Base-by-base conservation (phyloP, 2,329 filamentous ascomycete species). In the Cladosporium sp. region DNA sequence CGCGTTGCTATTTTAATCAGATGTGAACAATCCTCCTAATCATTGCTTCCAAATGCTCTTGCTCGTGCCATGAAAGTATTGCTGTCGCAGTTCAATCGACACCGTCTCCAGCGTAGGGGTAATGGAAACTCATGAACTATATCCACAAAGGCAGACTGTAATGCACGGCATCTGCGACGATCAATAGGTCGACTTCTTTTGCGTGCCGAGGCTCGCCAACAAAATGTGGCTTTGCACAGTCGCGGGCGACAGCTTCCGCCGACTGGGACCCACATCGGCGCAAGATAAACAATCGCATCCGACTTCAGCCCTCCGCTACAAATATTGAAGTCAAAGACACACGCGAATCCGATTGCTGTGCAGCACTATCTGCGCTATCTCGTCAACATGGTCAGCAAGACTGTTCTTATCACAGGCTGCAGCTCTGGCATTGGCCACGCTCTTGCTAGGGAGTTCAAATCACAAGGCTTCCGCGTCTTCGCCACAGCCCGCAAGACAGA, bases 361-460 rank as follows among this genome's bases (percentile, higher is more conserved):
- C 11, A 38, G n/a, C 36, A 38, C n/a, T 8, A 38, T n/a, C 36
- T 38, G 3, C n/a, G 8, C 8, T n/a, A 8, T 8, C 3, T 3
- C 38, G 11, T 34, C 30, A 8, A 34, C 25, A 61, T 60, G 56
- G 17, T 55, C 12, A 47, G 25, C 22, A 71, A 71, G 61, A 63
- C 66, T 14, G 69, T 73, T 17, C 66, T 73, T 17, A 69, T 74
- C 42, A 73, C 71, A n/a, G 70, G 71, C 62, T 71, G 80, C 67
- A 79, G 76, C 50, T 50, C 40, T 39, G 80, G 81, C 55, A 85
- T 86, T 61, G 84, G 84, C 28, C 78, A 86, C 65, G 78, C 79
- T 15, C 75, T 87, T 14, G 82, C 83, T 1, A 75, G 76, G 17
- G 82, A 85, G 65, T 86, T 86, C 66, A 76, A 83, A 58, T 71